Evolutionary conservation across 768 basidiomycete genomes (phyloP).

Genomic region (Tricholoma saponaceum): DNA sequence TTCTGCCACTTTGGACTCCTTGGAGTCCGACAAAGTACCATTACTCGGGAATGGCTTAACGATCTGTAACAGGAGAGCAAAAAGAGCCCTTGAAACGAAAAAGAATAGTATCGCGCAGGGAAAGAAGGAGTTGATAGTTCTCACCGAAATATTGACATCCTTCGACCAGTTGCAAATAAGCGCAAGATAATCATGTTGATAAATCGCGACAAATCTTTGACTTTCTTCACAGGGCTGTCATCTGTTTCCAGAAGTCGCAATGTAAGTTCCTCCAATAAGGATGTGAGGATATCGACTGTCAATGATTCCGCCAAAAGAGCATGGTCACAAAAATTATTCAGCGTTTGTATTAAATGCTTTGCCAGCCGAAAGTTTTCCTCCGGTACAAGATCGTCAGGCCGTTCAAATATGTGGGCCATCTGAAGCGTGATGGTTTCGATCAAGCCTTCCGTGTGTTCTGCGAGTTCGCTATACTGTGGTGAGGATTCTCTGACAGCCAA

Average conservation of each 20-base stretch:
- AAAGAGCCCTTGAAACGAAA: constrained; percentile 53
- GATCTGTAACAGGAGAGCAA: constrained; percentile 76
- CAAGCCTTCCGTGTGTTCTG: constrained; percentile 78
- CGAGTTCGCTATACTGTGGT: constrained; percentile 69
- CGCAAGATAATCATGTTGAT: constrained; percentile 98
- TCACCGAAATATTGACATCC: constrained; percentile 90
- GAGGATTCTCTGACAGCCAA: constrained; percentile 68
- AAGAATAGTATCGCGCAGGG: neutral
- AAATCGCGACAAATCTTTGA: constrained; percentile 92
- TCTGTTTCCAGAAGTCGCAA: constrained; percentile 91
- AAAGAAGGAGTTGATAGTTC: constrained; percentile 15
- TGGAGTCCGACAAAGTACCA: constrained; percentile 68
- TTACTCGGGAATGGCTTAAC: constrained; percentile 79
- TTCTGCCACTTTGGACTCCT: constrained; percentile 87
- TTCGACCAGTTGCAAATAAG: constrained; percentile 83
- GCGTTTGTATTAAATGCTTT: constrained; percentile 95
- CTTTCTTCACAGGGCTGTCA: constrained; percentile 74
- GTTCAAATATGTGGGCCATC: constrained; percentile 90
- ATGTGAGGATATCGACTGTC: constrained; percentile 78
- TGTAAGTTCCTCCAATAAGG: constrained; percentile 89
- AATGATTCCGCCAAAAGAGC: constrained; percentile 82
- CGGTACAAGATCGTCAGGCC: constrained; percentile 64
- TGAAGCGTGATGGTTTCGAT: constrained; percentile 88
- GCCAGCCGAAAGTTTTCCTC: constrained; percentile 89
- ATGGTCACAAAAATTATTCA: constrained; percentile 94